These are phyloP conservation scores for Citrus trifoliata DNA, from an alignment of 345 rosid genomes.

Conservation along the genomic window DNA sequence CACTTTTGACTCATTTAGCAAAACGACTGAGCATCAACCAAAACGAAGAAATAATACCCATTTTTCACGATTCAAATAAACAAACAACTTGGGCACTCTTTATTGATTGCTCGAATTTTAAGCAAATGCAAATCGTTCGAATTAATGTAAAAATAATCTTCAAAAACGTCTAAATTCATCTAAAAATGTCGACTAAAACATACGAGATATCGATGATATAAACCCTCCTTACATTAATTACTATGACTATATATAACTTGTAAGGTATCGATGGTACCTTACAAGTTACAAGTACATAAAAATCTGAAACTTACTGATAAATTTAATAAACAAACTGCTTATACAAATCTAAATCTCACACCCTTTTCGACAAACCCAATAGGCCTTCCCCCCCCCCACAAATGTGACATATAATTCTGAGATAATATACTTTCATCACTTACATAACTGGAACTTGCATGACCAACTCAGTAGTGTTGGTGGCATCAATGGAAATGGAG, in stretches of 20 bases:
- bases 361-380: not conserved
- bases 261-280: not conserved
- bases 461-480: slow-evolving; percentile 14
- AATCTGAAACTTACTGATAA: too few relatives aligned
- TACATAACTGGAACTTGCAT: not conserved
- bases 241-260: not conserved
- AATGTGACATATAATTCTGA: not conserved
- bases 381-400: too few relatives aligned
- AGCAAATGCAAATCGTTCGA: too few relatives aligned
- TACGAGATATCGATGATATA: not conserved
- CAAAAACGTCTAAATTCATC: too few relatives aligned
- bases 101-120: too few relatives aligned
- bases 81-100: too few relatives aligned
- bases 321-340: too few relatives aligned
- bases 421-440: not conserved
- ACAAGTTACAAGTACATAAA: not conserved
- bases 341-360: not conserved
- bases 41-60: too few relatives aligned
- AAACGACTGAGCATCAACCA: not conserved
- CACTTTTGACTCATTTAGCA: not conserved
- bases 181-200: not conserved
- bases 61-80: too few relatives aligned
- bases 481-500: too few relatives aligned
- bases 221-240: too few relatives aligned
- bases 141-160: too few relatives aligned